phyloP scores from a whole-genome alignment of 75 land plant genomes.

The Isoetes taiwanensis region DNA sequence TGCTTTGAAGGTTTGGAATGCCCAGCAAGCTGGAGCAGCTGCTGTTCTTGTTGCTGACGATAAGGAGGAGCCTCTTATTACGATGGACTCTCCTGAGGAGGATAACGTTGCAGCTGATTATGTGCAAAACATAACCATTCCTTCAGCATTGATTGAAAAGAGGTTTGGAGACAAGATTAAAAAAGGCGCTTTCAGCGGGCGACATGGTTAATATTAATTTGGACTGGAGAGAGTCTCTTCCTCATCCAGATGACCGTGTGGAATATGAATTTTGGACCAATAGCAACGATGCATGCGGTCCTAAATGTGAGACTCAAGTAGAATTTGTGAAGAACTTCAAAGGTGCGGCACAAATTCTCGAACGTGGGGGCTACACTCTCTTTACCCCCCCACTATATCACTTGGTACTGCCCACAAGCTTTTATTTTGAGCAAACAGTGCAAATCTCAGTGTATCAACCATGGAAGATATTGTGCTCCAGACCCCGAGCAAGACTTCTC shows the following conservation, averaged over 20 bases:
- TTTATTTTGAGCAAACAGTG: slow-evolving; percentile 68
- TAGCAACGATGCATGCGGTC: slow-evolving; percentile 82
- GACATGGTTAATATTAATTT: slow-evolving; percentile 42
- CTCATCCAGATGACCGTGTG: slow-evolving; percentile 92
- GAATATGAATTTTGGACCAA: slow-evolving; percentile 94
- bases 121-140: slow-evolving; percentile 15
- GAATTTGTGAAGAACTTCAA: slow-evolving; percentile 72
- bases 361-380: slow-evolving; percentile 54
- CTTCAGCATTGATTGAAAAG: slow-evolving; percentile 22
- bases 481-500: slow-evolving; percentile 84
- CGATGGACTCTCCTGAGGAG: slow-evolving; percentile 18
- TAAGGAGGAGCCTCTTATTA: slow-evolving; percentile 14
- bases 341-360: slow-evolving; percentile 78
- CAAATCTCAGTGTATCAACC: slow-evolving; percentile 87
- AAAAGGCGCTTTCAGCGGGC: slow-evolving; percentile 27
- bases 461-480: slow-evolving; percentile 87
- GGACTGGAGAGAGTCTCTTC: slow-evolving; percentile 79
- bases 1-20: slow-evolving; percentile 24
- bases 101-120: slow-evolving; percentile 11
- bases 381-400: slow-evolving; percentile 89
- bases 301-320: slow-evolving; percentile 67
- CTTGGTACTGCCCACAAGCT: slow-evolving; percentile 86
- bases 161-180: slow-evolving; percentile 47
- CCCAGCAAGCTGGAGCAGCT: slow-evolving; percentile 17
- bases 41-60: slow-evolving; percentile 20